Conservation (phyloP, 1,284 basidiomycete species). For the Schizophyllum commune region DNA sequence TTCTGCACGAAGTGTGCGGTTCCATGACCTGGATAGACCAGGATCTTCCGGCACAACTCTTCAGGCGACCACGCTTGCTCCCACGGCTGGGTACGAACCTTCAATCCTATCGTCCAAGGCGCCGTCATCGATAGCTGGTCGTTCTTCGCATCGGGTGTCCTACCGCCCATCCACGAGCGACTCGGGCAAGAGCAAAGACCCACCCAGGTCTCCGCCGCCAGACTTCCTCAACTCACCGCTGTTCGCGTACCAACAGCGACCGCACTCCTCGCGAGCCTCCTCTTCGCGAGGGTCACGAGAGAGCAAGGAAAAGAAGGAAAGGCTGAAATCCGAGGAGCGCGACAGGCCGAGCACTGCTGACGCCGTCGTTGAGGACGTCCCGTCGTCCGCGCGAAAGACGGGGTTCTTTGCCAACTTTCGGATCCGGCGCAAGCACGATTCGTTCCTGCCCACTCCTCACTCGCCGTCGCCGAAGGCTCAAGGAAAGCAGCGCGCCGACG, state of each 20-base stretch:
- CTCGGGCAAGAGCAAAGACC: background rate
- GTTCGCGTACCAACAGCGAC: background rate
- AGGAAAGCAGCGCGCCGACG: conserved; percentile 32
- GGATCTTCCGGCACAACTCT: background rate
- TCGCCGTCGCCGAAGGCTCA: conserved; percentile 23
- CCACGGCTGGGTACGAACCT: background rate
- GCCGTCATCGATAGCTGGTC: background rate
- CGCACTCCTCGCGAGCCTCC: background rate
- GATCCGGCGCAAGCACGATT: conserved; percentile 8
- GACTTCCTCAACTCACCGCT: background rate
- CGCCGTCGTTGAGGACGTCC: background rate
- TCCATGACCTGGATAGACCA: background rate
- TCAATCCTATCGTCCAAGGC: background rate
- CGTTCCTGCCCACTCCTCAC: conserved; percentile 36
- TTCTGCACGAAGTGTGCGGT: background rate
- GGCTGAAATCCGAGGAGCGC: background rate
- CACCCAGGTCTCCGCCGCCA: too few species aligned
- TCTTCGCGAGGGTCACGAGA: background rate
- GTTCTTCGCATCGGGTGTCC: background rate
- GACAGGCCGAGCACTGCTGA: background rate
- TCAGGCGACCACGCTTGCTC: background rate
- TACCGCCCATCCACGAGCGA: background rate
- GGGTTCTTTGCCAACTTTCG: background rate
- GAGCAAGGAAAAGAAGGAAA: too few species aligned
- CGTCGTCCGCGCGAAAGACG: background rate